Percentiles rank a stretch among this genome's conserved stretches.
phyloP scores from a whole-genome alignment of 2,329 filamentous ascomycete genomes.

The Neonectria coccinea region DNA sequence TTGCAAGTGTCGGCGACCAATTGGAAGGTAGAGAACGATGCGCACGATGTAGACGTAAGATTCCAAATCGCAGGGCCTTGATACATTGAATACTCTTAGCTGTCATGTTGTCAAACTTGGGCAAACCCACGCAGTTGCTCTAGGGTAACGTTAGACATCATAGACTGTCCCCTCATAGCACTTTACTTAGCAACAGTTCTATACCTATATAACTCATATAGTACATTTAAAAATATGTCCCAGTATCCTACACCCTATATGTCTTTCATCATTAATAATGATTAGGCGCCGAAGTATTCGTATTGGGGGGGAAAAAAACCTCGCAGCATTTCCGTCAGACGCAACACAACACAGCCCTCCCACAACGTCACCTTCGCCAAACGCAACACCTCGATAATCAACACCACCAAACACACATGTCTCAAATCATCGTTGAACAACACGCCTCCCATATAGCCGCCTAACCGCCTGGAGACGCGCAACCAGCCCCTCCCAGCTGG shows the following conservation, averaged over 20 bases:
- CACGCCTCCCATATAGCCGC: conserved; percentile 25
- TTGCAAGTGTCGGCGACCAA: not conserved
- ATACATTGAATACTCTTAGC: too few species aligned
- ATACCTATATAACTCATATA: not conserved
- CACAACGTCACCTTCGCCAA: not conserved
- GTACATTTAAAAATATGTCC: not conserved
- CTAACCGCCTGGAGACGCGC: conserved; percentile 33
- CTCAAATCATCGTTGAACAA: not conserved
- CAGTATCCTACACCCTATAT: not conserved
- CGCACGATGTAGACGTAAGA: not conserved
- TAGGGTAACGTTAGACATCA: not conserved
- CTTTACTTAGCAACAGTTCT: not conserved
- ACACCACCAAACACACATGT: not conserved
- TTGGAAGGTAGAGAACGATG: not conserved
- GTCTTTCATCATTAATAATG: too few species aligned
- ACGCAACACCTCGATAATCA: not conserved
- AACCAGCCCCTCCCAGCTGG: conserved; percentile 19
- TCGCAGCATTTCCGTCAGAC: not conserved
- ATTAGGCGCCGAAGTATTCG: too few species aligned
- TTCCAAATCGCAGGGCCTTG: too few species aligned
- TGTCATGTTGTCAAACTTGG: not conserved
- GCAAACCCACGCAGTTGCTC: not conserved
- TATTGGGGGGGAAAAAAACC: too few species aligned
- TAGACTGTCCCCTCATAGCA: not conserved
- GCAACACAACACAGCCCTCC: not conserved